Base-by-base conservation (phyloP, 148 eudicot species). In the Oxyria digyna region DNA sequence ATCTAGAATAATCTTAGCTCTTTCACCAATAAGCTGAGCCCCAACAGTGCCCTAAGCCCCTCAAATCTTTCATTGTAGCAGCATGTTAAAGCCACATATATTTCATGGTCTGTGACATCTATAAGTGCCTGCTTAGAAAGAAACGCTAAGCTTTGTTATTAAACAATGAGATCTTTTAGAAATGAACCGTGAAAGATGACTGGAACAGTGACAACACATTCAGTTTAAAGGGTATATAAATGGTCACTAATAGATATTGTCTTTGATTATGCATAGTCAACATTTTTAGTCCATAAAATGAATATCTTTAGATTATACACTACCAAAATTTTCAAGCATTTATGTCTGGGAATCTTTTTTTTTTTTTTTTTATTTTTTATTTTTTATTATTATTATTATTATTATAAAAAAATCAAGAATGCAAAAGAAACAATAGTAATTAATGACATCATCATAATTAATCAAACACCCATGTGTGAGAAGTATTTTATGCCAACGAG, bases 21-120 rank as follows among this genome's bases (percentile, higher is more conserved):
- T 86, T 85, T 94, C 98, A 24, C 96, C 97, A 49, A 84, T 67
- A 72, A 87, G 88, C 75, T 88, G 96, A 42, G 98, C 90, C 69
- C 97, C 98, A 75, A 94, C 95, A 70, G 89, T 83, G 26, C 98
- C 98, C 81, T 84, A n/a, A 69, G 77, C 38, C 89, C 80, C 75
- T 84, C 82, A 65, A 75, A 76, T 62, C 79, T 82, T 67, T 86
- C 91, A 72, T 85, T 79, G 65, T 81, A 90, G 74, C 75, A 82
- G 75, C 89, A 88, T 18, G 98, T 85, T 74, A 90, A 76, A 46
- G 87, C 87, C 73, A 82, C 84, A 74, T 86, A 94, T 42, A 94
- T 79, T 78, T 94, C 97, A 80, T 85, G 98, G 74, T 90, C 98
- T 48, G 87, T 83, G 1, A 91, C 71, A 67, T 87, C 91, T 59